Evolutionary conservation across 2,329 filamentous ascomycete species (phyloP), one percentile per base, ranked within the genome.

Genomic region (Xylaria arbuscula): DNA sequence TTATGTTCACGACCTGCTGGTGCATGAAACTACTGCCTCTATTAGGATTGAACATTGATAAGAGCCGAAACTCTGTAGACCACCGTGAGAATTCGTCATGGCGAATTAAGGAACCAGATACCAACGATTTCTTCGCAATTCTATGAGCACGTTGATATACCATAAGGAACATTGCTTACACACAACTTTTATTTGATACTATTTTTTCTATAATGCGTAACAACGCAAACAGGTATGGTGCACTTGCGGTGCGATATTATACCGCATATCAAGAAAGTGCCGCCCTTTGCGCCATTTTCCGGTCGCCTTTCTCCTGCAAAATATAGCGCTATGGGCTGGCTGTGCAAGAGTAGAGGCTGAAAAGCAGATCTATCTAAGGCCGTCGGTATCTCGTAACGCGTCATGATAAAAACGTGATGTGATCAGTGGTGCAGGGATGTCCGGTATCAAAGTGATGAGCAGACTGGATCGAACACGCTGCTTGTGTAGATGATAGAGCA

Each of bases 331-430:
- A 38, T 42, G 48, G 42, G 45, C 38, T 53, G 40, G 42, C 48
- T n/a, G 60, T 38, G 38, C 17, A 58, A 34, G 19, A 36, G 22
- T 3, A 28, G 53, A 64, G 48, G 45, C 11, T n/a, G n/a, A 58
- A 68, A 70, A 66, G 22, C 58, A 69, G 45, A 67, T 71, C 69
- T 71, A 71, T 71, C 64, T 67, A 53, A 28, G 24, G 40, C 60
- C 67, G 48, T 71, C 54, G 34, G 48, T 62, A 63, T 70, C 61
- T 70, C 67, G n/a, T 70, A 71, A 68, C 36, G 50, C 28, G 66
- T 69, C 62, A 66, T 70, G 55, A 70, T 42, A 42, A 48, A 17
- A 36, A 42, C 58, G 32, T 61, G 58, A 32, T 45, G 40, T 47
- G 42, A 22, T 63, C 3, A 47, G 19, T 63, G 28, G 50, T 50